These are phyloP conservation scores for Bombardia bombarda DNA, from an alignment of 495 filamentous ascomycete genomes.

Conservation along the genomic window DNA sequence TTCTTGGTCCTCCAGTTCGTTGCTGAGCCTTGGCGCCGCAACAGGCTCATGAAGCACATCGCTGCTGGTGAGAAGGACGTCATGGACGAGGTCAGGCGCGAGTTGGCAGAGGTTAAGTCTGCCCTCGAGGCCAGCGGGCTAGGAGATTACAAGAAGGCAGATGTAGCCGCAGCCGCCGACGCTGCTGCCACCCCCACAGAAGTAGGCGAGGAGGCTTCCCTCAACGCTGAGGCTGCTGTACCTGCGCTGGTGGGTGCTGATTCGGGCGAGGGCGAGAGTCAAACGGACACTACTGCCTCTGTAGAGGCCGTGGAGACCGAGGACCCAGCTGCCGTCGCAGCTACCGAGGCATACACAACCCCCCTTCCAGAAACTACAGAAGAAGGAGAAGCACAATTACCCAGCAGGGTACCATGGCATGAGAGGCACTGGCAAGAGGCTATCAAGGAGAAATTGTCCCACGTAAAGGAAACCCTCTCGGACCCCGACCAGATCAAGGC, in stretches of 20 bases:
- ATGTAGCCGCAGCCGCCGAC: background rate
- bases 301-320: conserved; percentile 1
- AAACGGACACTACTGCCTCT: background rate
- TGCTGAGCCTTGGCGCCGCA: conserved; percentile 89
- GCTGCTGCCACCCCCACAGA: background rate
- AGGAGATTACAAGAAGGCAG: conserved; percentile 8
- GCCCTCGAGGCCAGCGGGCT: conserved; percentile 20
- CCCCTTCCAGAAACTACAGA: background rate
- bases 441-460: conserved; percentile 30
- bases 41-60: conserved; percentile 70
- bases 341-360: background rate
- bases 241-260: conserved; percentile 3
- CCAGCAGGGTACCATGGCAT: background rate
- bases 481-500: conserved; percentile 31
- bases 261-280: background rate
- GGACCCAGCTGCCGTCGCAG: background rate
- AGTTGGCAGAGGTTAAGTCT: conserved; percentile 17
- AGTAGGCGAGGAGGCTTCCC: no score
- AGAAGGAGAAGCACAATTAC: background rate
- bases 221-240: no score
- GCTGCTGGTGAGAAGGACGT: conserved; percentile 51
- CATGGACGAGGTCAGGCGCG: conserved; percentile 62
- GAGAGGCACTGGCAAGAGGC: conserved; percentile 13
- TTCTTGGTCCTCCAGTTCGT: conserved; percentile 84
- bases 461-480: conserved; percentile 35